Evolutionary conservation across 1,284 basidiomycete species (phyloP).

Genomic region (Ceratobasidium sp.): DNA sequence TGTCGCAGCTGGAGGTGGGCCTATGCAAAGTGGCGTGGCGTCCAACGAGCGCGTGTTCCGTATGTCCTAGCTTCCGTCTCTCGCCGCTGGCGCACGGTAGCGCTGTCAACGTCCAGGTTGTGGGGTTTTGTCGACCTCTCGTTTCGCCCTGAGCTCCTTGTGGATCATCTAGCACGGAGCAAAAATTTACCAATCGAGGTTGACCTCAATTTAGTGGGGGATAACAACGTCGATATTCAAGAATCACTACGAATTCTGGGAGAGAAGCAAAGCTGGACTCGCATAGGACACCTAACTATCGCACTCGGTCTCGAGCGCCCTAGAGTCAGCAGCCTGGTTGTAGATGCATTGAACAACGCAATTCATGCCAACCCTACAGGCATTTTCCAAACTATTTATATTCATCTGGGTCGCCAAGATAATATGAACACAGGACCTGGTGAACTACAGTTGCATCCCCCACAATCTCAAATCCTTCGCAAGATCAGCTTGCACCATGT

Average conservation of each 20-base stretch:
- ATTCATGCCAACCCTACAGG: not conserved
- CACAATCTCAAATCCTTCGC: not conserved
- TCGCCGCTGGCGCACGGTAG: not conserved
- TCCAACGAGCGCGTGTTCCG: not conserved
- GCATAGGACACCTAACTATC: not conserved
- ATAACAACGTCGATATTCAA: not conserved
- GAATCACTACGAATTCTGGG: not conserved
- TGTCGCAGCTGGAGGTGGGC: not conserved
- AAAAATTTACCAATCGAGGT: not conserved
- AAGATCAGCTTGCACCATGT: not conserved
- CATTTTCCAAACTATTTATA: not conserved
- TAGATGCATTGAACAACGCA: not conserved
- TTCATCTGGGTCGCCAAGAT: not conserved
- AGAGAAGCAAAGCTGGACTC: not conserved
- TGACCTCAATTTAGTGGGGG: not conserved
- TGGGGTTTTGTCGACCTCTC: not conserved
- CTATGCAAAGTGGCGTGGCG: not conserved
- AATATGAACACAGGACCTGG: not conserved
- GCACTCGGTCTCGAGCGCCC: not conserved
- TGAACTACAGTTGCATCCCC: not conserved
- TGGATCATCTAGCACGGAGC: not conserved
- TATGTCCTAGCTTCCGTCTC: constrained; percentile 1
- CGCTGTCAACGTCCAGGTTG: not conserved
- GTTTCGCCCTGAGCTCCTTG: not conserved
- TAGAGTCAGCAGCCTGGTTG: not conserved